These are phyloP conservation scores for Yarrowia deformans DNA, from an alignment of 805 yeast genomes.

Conservation along the genomic window DNA sequence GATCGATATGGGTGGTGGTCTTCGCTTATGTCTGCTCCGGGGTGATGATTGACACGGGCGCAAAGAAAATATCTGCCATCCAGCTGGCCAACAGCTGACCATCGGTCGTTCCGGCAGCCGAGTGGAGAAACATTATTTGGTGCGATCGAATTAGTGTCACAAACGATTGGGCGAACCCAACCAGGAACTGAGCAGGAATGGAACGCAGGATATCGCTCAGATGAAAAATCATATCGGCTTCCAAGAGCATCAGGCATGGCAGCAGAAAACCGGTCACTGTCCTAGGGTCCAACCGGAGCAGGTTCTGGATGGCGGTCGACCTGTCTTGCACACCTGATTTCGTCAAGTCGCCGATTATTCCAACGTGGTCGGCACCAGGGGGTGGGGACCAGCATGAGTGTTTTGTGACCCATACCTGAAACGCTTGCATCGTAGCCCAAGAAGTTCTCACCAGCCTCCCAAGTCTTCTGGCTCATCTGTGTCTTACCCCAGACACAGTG, in stretches of 20 bases:
- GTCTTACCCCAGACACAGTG: no score
- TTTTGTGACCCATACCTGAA: neutral
- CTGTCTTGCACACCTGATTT: neutral
- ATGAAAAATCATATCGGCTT: neutral
- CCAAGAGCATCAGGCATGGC: neutral
- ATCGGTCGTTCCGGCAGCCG: neutral
- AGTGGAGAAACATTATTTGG: neutral
- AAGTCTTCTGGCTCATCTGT: no score
- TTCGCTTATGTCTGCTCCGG: neutral
- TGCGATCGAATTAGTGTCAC: neutral
- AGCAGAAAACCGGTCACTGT: neutral
- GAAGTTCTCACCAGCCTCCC: no score
- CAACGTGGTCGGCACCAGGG: neutral
- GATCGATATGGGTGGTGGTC: neutral
- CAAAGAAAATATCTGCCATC: slow-evolving; percentile 6
- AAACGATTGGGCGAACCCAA: neutral
- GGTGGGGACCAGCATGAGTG: neutral
- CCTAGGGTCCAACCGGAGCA: neutral
- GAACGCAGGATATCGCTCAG: neutral
- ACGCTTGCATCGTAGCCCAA: neutral
- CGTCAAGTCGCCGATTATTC: neutral
- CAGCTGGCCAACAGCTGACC: neutral
- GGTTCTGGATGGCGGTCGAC: no score
- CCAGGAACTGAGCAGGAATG: neutral
- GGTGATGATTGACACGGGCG: neutral